Conservation (phyloP, 345 rosid genomes). For the Populus tremula region DNA sequence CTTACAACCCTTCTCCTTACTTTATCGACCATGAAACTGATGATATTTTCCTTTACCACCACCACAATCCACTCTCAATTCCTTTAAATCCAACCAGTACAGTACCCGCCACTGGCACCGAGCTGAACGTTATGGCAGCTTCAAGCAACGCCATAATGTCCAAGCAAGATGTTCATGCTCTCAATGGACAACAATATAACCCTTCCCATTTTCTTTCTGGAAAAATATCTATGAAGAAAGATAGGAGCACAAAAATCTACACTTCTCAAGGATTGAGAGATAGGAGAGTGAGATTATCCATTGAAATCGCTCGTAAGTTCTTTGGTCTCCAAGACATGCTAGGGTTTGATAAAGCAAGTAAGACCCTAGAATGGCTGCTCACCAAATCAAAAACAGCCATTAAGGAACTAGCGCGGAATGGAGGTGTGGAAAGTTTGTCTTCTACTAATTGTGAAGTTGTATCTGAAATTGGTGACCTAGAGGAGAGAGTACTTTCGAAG, state of each 20-base stretch:
- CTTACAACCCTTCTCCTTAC: slow-evolving; percentile 9
- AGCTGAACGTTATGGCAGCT: slow-evolving; percentile 13
- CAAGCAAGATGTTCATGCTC: not conserved
- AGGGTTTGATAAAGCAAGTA: slow-evolving; percentile 80
- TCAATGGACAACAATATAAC: not conserved
- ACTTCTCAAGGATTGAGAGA: slow-evolving; percentile 80
- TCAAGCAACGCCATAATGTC: slow-evolving; percentile 9
- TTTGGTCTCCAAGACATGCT: slow-evolving; percentile 83
- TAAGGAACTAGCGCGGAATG: slow-evolving; percentile 26
- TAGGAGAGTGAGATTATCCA: slow-evolving; percentile 80
- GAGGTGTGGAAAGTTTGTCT: too few relatives aligned
- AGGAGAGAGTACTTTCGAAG: slow-evolving; percentile 14
- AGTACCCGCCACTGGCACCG: slow-evolving; percentile 6
- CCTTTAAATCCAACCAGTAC: slow-evolving; percentile 13
- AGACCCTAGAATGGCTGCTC: slow-evolving; percentile 83
- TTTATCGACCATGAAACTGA: slow-evolving; percentile 8
- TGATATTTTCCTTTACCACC: slow-evolving; percentile 13
- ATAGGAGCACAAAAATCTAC: slow-evolving; percentile 68
- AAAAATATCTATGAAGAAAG: slow-evolving; percentile 48
- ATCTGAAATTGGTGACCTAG: not conserved
- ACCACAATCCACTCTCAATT: slow-evolving; percentile 18
- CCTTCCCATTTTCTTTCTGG: not conserved
- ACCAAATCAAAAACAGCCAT: slow-evolving; percentile 58
- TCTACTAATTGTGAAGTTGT: slow-evolving; percentile 13
- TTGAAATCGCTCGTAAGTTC: slow-evolving; percentile 64